Percentiles rank a stretch among this genome's conserved stretches.
Conservation (phyloP, 257 asterid genomes). For the Solanum piurae region DNA sequence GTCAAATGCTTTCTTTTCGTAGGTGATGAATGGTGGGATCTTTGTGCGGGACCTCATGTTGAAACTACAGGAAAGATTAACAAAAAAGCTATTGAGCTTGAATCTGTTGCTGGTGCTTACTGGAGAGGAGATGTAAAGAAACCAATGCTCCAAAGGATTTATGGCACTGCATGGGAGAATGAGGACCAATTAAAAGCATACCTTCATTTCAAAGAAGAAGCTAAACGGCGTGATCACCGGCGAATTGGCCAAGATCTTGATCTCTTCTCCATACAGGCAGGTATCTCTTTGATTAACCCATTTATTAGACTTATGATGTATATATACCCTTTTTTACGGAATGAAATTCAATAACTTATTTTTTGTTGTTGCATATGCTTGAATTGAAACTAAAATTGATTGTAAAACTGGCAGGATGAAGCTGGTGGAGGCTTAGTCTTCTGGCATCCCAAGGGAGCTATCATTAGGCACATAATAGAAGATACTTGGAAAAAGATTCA, state of each 20-base stretch:
- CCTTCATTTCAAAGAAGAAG: slow-evolving; percentile 88
- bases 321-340: not conserved
- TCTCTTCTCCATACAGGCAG: slow-evolving; percentile 90
- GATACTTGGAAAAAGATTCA: slow-evolving; percentile 85
- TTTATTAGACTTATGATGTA: not conserved
- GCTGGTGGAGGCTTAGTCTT: slow-evolving; percentile 99
- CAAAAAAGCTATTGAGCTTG: slow-evolving; percentile 82
- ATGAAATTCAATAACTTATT: not conserved
- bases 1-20: not conserved
- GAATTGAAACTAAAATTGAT: slow-evolving; percentile 10
- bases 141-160: slow-evolving; percentile 93
- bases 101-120: slow-evolving; percentile 99
- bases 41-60: slow-evolving; percentile 99
- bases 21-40: slow-evolving; percentile 99
- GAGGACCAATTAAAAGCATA: slow-evolving; percentile 87
- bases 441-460: slow-evolving; percentile 99
- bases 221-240: slow-evolving; percentile 94
- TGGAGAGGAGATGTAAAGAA: slow-evolving; percentile 90
- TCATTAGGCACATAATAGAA: slow-evolving; percentile 79
- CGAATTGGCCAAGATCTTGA: slow-evolving; percentile 96
- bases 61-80: slow-evolving; percentile 87
- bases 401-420: slow-evolving; percentile 61
- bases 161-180: slow-evolving; percentile 98
- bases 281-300: not conserved
- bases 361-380: not conserved